Evolutionary conservation across 306 rosid species (phyloP).

Genomic region (cucumber (Cucumis sativus)): DNA sequence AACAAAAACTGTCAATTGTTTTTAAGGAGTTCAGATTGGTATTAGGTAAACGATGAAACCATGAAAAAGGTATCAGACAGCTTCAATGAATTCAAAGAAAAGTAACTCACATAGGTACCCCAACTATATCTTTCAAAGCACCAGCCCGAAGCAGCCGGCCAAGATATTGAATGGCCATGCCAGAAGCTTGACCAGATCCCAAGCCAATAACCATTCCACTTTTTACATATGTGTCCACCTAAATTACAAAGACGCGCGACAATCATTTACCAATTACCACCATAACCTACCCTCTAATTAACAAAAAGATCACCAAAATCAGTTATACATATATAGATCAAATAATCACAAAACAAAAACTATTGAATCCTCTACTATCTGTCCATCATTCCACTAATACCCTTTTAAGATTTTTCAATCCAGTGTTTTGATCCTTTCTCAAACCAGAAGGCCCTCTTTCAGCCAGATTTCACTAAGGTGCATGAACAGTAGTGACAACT

Average conservation of each 20-base stretch:
- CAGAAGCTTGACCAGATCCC: constrained; percentile 77
- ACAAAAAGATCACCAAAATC: not conserved
- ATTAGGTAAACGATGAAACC: not conserved
- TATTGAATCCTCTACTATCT: not conserved
- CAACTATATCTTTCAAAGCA: constrained; percentile 55
- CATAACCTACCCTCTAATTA: not conserved
- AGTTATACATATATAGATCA: not conserved
- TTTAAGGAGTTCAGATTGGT: not conserved
- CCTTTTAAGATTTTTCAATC: not conserved
- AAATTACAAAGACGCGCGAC: constrained; percentile 18
- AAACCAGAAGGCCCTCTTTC: not conserved
- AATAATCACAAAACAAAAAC: not conserved
- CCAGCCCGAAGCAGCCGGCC: constrained; percentile 73
- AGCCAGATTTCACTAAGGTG: not conserved
- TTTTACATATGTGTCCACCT: constrained; percentile 67
- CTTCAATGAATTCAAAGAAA: not conserved
- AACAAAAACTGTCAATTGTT: not conserved
- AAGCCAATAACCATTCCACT: constrained; percentile 79
- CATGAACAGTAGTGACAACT: not conserved
- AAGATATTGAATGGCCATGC: constrained; percentile 72
- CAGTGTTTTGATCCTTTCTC: not conserved
- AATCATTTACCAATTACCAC: not conserved
- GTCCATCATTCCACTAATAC: not conserved
- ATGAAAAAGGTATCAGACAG: not conserved
- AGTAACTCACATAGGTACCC: constrained; percentile 71